A percentile compares a stretch with the other conserved stretches of the same genome.
Conservation (phyloP, 2,329 filamentous ascomycete species). For the Ophiostoma perfectum region DNA sequence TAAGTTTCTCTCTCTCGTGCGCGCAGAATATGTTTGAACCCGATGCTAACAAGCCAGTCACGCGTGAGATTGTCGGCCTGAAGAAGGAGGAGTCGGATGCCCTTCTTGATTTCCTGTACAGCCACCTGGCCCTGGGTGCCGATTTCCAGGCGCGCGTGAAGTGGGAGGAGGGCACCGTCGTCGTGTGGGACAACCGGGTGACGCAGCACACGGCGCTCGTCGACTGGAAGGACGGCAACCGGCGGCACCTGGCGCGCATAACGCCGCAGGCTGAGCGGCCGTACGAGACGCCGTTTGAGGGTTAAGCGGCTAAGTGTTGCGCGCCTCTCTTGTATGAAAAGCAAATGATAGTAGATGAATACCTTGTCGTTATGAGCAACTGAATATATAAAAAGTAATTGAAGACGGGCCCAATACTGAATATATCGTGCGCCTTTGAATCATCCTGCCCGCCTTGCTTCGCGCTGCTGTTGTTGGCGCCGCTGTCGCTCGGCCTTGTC, state of each 20-base stretch:
- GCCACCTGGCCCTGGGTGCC: conserved; percentile 65
- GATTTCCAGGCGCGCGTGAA: conserved; percentile 70
- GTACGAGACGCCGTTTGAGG: conserved; percentile 60
- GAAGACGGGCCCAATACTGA: no score
- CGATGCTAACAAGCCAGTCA: conserved; percentile 47
- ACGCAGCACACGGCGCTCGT: conserved; percentile 73
- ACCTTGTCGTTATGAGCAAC: not conserved
- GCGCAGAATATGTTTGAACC: not conserved
- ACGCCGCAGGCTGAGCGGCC: conserved; percentile 77
- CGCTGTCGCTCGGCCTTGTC: conserved; percentile 18
- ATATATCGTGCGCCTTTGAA: not conserved
- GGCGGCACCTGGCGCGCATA: conserved; percentile 73
- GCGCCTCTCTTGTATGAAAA: not conserved
- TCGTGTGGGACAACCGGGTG: conserved; percentile 81
- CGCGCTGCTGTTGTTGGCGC: conserved; percentile 5
- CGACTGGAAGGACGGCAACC: conserved; percentile 74
- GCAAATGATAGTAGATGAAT: not conserved
- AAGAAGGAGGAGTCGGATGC: conserved; percentile 84
- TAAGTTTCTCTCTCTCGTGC: conserved; percentile 37
- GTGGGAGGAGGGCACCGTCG: conserved; percentile 74
- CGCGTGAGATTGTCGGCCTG: conserved; percentile 70
- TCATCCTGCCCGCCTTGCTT: not conserved
- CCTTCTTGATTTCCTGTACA: conserved; percentile 69
- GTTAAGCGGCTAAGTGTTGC: not conserved
- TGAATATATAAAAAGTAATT: no score